Conservation (phyloP, 2,329 filamentous ascomycete genomes). For the Colletotrichum sp. region DNA sequence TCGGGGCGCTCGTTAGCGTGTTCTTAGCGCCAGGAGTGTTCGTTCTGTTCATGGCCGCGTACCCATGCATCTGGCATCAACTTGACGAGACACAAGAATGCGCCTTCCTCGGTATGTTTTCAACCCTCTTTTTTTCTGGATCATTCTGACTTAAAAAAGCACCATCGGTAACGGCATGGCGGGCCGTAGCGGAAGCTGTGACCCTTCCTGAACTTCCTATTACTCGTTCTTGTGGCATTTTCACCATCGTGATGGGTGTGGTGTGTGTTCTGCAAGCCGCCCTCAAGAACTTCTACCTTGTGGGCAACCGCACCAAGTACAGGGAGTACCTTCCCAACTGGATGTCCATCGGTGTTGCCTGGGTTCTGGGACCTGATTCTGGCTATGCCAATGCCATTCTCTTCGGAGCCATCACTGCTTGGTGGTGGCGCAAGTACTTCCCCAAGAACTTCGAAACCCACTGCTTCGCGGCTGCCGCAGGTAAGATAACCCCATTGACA, state of each 20-base stretch:
- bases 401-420: conserved; percentile 57
- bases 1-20: conserved; percentile 67
- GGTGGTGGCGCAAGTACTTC: conserved; percentile 58
- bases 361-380: conserved; percentile 58
- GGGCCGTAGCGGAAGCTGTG: conserved; percentile 65
- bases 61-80: conserved; percentile 66
- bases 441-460: conserved; percentile 57
- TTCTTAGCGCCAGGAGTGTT: conserved; percentile 72
- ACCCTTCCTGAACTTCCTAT: conserved; percentile 61
- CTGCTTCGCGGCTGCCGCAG: conserved; percentile 63
- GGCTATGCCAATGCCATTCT: conserved; percentile 62
- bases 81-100: conserved; percentile 47
- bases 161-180: conserved; percentile 59
- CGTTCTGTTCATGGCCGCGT: conserved; percentile 69
- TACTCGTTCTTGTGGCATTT: conserved; percentile 57
- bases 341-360: conserved; percentile 65
- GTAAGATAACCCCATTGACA: neutral
- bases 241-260: conserved; percentile 58
- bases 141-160: neutral
- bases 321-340: conserved; percentile 64
- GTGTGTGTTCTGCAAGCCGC: conserved; percentile 56
- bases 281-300: conserved; percentile 57
- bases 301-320: conserved; percentile 57
- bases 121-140: neutral
- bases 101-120: conserved; percentile 46